Conservation (phyloP, 1,139 yeast species). For the Yamadazyma mexicana region DNA sequence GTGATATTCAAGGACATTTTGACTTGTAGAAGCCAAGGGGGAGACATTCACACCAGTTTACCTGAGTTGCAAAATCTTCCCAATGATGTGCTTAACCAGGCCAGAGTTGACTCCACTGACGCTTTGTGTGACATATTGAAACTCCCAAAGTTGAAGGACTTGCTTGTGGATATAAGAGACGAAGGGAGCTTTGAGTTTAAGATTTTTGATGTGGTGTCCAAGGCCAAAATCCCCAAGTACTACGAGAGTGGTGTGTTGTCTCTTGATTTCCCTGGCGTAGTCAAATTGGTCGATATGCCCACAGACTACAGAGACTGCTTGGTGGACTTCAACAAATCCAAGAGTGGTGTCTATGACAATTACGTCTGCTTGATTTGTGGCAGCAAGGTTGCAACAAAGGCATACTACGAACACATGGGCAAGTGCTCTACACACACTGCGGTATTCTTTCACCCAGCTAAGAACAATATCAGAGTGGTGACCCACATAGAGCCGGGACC, state of each 20-base stretch:
- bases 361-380: constrained; percentile 39
- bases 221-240: constrained; percentile 29
- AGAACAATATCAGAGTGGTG: constrained; percentile 37
- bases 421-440: constrained; percentile 32
- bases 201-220: constrained; percentile 24
- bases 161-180: constrained; percentile 7
- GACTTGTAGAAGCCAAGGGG: constrained; percentile 27
- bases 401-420: constrained; percentile 23
- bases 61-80: constrained; percentile 20
- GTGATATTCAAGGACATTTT: constrained; percentile 36
- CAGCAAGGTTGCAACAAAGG: constrained; percentile 17
- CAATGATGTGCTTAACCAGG: constrained; percentile 18
- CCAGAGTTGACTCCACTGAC: constrained; percentile 19
- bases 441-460: constrained; percentile 45
- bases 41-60: constrained; percentile 22
- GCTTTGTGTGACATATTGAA: constrained; percentile 12
- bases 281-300: constrained; percentile 42
- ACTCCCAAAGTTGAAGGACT: constrained; percentile 13
- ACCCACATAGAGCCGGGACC: constrained; percentile 32
- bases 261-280: constrained; percentile 39
- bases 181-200: constrained; percentile 23
- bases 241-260: constrained; percentile 24
- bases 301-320: constrained; percentile 32
- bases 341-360: constrained; percentile 22
- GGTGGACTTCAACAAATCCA: constrained; percentile 7